Evolutionary conservation across 106 monocot genomes (phyloP).

Genomic region (Apostasia shenzhenica): DNA sequence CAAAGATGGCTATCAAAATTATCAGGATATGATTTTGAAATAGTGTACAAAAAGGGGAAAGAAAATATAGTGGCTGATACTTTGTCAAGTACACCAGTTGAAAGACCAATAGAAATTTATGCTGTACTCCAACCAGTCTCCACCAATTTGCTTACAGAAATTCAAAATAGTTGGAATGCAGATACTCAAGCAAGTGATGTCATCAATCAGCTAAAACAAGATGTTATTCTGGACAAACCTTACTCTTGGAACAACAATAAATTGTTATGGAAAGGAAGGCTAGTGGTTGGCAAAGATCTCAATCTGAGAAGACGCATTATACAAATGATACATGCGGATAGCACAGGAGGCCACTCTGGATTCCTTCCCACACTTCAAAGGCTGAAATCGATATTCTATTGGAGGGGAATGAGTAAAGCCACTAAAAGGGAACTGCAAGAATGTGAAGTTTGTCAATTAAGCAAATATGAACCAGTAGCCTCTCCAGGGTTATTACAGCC

Average conservation of each 20-base stretch:
- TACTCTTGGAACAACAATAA: too few species aligned
- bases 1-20: conserved; percentile 1
- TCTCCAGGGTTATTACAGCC: background rate
- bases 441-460: too few species aligned
- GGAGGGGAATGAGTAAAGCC: too few species aligned
- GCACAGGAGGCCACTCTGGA: too few species aligned
- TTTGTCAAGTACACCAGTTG: background rate
- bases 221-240: too few species aligned
- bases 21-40: conserved; percentile 1
- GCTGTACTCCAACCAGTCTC: background rate
- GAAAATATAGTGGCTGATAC: conserved; percentile 5
- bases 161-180: too few species aligned
- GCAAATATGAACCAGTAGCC: background rate
- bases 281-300: too few species aligned
- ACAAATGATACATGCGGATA: too few species aligned
- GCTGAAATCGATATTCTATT: too few species aligned
- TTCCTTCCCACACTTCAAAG: background rate
- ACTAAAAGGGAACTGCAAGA: too few species aligned
- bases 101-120: background rate
- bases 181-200: background rate
- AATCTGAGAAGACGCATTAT: too few species aligned
- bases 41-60: conserved; percentile 1
- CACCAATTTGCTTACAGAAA: too few species aligned
- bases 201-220: background rate
- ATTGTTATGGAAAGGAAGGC: background rate